Evolutionary conservation across 1,284 basidiomycete genomes (phyloP).

Genomic region (Sporisorium graminicola): DNA sequence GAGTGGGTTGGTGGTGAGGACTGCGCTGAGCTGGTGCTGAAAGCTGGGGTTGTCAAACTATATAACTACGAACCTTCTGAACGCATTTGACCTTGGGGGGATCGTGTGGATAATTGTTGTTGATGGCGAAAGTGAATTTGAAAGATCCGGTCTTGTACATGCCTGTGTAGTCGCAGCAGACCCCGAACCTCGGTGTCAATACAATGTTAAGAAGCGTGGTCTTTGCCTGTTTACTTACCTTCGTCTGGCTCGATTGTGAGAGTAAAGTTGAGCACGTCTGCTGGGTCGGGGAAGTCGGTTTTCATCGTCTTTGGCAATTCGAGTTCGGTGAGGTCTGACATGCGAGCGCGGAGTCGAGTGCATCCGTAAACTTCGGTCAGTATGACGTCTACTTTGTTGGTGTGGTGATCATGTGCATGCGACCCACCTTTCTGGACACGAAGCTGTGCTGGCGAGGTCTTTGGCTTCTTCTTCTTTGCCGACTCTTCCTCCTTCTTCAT

Average conservation of each 20-base stretch:
- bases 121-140: slow-evolving; percentile 93
- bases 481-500: slow-evolving; percentile 68
- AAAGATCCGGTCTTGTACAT: slow-evolving; percentile 98
- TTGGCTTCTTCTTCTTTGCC: slow-evolving; percentile 71
- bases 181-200: neutral
- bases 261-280: slow-evolving; percentile 94
- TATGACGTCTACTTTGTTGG: neutral
- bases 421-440: slow-evolving; percentile 94
- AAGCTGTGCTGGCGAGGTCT: slow-evolving; percentile 96
- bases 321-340: slow-evolving; percentile 92
- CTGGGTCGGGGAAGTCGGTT: slow-evolving; percentile 89
- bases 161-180: slow-evolving; percentile 74
- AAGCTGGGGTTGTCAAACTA: neutral
- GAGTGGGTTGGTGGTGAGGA: no score
- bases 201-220: neutral
- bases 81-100: slow-evolving; percentile 98
- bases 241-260: slow-evolving; percentile 97
- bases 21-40: neutral
- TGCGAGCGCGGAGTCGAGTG: neutral
- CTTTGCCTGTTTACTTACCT: slow-evolving; percentile 74
- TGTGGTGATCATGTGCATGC: neutral
- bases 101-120: slow-evolving; percentile 98
- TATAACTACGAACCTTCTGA: slow-evolving; percentile 78
- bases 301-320: slow-evolving; percentile 96
- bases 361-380: neutral